Percentiles rank a stretch among this genome's conserved stretches.
phyloP scores from a whole-genome alignment of 768 basidiomycete genomes.

The Mycena belliarum region DNA sequence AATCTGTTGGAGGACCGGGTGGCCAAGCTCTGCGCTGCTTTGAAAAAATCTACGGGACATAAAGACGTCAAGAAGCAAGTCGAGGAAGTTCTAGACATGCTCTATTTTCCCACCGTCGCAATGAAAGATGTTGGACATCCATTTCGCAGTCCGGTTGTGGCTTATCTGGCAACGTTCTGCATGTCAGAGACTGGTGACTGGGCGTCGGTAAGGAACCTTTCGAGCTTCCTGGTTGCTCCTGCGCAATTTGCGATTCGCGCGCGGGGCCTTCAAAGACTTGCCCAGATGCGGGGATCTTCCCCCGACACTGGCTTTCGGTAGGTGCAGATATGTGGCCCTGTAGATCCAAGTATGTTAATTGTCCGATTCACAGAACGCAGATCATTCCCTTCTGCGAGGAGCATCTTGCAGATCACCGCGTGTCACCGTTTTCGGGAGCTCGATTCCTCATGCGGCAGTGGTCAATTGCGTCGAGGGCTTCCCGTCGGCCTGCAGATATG shows the following conservation, averaged over 20 bases:
- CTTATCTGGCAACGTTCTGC: background rate
- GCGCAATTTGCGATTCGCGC: constrained; percentile 1
- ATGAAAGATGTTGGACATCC: background rate
- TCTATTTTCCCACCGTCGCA: background rate
- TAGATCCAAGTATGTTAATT: background rate
- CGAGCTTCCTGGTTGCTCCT: background rate
- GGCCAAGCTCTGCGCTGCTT: background rate
- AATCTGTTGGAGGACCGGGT: background rate
- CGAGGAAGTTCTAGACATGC: background rate
- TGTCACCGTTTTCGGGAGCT: background rate
- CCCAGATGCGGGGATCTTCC: background rate
- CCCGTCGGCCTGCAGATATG: background rate
- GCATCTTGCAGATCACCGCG: background rate
- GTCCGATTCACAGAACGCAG: background rate
- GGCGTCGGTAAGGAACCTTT: background rate
- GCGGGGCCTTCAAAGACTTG: background rate
- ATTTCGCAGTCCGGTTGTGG: background rate
- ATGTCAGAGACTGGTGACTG: background rate
- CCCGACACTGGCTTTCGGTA: too few relatives aligned
- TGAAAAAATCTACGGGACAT: background rate
- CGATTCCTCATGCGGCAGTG: background rate
- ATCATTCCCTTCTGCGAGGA: background rate
- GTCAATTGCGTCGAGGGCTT: background rate
- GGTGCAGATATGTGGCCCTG: background rate
- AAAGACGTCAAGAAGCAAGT: background rate